Conservation (phyloP, 139 green algal species). For the Pleodorina starrii region DNA sequence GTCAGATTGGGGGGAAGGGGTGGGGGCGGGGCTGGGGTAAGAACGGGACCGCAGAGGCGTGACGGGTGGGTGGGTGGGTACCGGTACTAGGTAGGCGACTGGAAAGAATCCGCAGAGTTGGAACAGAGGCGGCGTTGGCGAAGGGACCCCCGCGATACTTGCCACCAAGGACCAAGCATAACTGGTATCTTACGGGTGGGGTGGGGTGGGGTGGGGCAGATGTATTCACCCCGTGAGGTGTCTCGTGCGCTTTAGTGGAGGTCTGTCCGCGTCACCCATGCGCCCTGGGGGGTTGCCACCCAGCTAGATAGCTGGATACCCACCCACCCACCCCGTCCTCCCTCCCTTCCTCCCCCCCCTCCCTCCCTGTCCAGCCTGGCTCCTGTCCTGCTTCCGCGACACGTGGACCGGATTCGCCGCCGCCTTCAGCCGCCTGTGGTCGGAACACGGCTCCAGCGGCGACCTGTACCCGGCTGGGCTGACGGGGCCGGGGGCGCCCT, state of each 20-base stretch:
- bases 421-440: slow-evolving; percentile 85
- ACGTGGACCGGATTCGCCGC: slow-evolving; percentile 80
- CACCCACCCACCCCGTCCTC: neutral
- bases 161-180: too few relatives aligned
- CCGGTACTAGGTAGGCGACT: too few relatives aligned
- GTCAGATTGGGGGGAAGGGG: too few relatives aligned
- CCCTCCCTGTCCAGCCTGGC: slow-evolving; percentile 57
- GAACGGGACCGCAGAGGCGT: too few relatives aligned
- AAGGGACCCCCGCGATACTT: too few relatives aligned
- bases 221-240: too few relatives aligned
- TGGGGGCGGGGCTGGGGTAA: too few relatives aligned
- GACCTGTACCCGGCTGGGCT: slow-evolving; percentile 67
- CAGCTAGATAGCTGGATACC: neutral
- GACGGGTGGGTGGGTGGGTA: too few relatives aligned
- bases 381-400: slow-evolving; percentile 69
- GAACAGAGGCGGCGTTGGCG: too few relatives aligned
- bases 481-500: slow-evolving; percentile 54
- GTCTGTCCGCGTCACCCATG: neutral
- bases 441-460: slow-evolving; percentile 44
- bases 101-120: too few relatives aligned
- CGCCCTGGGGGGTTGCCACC: neutral
- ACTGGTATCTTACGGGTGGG: too few relatives aligned
- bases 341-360: neutral
- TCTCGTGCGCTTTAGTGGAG: neutral
- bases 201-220: too few relatives aligned